These are phyloP conservation scores for Diaporthe sp. DNA, from an alignment of 2,329 filamentous ascomycete genomes.

Conservation along the genomic window DNA sequence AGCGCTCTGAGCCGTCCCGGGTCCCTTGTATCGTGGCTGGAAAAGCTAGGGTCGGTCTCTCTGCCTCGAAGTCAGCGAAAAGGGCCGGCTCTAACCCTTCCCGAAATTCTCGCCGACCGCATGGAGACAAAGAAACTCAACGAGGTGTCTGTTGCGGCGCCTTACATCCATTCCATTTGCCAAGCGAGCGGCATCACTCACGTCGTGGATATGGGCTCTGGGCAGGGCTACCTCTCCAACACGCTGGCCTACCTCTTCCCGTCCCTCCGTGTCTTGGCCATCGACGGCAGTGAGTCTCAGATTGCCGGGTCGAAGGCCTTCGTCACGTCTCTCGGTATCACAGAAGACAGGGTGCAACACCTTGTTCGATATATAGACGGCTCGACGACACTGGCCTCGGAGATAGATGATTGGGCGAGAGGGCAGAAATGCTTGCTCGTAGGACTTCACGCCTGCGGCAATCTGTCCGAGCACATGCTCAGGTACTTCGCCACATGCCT, in stretches of 20 bases:
- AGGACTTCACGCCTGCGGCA: slow-evolving; percentile 52
- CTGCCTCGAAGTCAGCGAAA: slow-evolving; percentile 45
- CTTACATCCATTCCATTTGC: slow-evolving; percentile 47
- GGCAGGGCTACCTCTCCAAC: slow-evolving; percentile 51
- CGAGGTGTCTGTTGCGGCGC: slow-evolving; percentile 49
- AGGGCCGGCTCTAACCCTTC: slow-evolving; percentile 42
- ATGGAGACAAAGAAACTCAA: slow-evolving; percentile 52
- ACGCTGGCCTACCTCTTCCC: slow-evolving; percentile 50
- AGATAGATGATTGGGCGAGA: slow-evolving; percentile 48
- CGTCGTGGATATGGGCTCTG: slow-evolving; percentile 47
- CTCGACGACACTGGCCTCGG: slow-evolving; percentile 41
- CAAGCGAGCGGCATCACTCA: slow-evolving; percentile 45
- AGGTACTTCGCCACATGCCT: slow-evolving; percentile 47
- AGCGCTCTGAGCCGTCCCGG: slow-evolving; percentile 38
- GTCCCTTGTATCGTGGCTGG: slow-evolving; percentile 47
- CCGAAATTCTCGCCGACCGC: slow-evolving; percentile 44
- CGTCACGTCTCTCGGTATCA: slow-evolving; percentile 45
- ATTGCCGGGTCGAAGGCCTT: slow-evolving; percentile 47
- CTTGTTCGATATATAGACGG: slow-evolving; percentile 50
- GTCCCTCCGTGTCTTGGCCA: slow-evolving; percentile 47
- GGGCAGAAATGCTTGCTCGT: slow-evolving; percentile 50
- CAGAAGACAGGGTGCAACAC: slow-evolving; percentile 45
- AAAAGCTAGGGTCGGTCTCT: slow-evolving; percentile 45
- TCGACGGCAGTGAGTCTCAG: slow-evolving; percentile 51
- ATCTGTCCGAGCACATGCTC: slow-evolving; percentile 52